phyloP scores from a whole-genome alignment of 1,284 basidiomycete genomes.

The Coniophora puteana region DNA sequence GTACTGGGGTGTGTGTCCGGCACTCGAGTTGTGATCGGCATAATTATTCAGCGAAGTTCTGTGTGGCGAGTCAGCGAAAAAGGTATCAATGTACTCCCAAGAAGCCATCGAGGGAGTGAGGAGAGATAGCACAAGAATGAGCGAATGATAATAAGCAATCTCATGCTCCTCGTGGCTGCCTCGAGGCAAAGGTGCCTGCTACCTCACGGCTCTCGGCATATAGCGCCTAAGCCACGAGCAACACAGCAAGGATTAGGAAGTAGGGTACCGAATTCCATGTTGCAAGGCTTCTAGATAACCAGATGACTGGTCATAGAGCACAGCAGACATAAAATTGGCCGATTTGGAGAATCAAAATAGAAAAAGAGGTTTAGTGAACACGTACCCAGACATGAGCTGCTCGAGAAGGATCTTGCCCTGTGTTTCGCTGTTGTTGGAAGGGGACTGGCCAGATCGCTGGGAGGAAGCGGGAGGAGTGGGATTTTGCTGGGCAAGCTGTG shows the following conservation, averaged over 20 bases:
- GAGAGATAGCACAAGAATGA: not conserved
- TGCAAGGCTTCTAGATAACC: not conserved
- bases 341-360: constrained; percentile 6
- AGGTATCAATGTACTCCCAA: constrained; percentile 26
- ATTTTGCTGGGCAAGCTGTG: constrained; percentile 48
- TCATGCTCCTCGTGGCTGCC: constrained; percentile 20
- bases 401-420: constrained; percentile 74
- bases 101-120: constrained; percentile 22
- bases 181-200: constrained; percentile 17
- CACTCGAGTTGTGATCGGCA: constrained; percentile 52
- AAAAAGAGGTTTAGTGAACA: constrained; percentile 18
- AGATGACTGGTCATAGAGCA: constrained; percentile 1
- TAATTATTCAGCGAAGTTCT: too few species aligned
- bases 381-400: constrained; percentile 76
- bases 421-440: constrained; percentile 49
- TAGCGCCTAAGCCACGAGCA: not conserved
- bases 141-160: constrained; percentile 20
- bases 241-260: not conserved
- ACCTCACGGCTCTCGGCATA: constrained; percentile 9
- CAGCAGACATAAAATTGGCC: constrained; percentile 4
- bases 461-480: constrained; percentile 61
- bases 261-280: too few species aligned
- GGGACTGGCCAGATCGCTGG: constrained; percentile 51
- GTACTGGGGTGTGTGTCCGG: too few species aligned
- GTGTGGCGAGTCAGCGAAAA: constrained; percentile 25